These are phyloP conservation scores for Cadophora sp. DNA, from an alignment of 2,329 filamentous ascomycete genomes.

Conservation along the genomic window DNA sequence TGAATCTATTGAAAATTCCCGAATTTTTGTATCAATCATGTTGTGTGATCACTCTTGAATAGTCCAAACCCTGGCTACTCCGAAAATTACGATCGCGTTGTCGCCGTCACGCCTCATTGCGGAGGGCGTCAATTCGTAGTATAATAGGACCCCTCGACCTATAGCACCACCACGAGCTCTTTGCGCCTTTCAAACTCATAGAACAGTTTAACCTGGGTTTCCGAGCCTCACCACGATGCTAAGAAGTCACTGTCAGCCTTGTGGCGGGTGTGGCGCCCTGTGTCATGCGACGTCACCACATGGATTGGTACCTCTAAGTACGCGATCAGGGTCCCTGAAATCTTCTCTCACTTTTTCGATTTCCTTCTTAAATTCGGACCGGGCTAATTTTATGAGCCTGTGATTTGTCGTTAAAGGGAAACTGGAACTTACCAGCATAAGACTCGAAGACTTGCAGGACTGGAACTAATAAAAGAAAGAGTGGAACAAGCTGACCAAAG, in stretches of 20 bases:
- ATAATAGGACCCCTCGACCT: conserved; percentile 25
- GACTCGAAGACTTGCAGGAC: too few species aligned
- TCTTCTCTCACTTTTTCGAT: too few species aligned
- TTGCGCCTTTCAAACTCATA: conserved; percentile 33
- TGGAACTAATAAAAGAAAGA: too few species aligned
- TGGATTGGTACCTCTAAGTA: not conserved
- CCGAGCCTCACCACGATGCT: conserved; percentile 29
- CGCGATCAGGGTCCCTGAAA: too few species aligned
- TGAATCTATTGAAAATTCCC: conserved; percentile 13
- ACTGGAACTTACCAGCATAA: too few species aligned
- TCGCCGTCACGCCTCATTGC: not conserved
- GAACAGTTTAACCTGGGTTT: conserved; percentile 33
- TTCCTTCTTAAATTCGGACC: too few species aligned
- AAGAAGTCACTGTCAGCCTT: conserved; percentile 24
- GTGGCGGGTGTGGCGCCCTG: conserved; percentile 15
- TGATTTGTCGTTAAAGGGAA: too few species aligned
- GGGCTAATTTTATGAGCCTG: too few species aligned
- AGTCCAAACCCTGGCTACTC: conserved; percentile 5
- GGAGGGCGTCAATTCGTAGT: conserved; percentile 22
- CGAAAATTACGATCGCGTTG: not conserved
- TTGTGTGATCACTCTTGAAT: conserved; percentile 16
- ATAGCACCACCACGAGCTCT: conserved; percentile 34
- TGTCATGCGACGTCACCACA: conserved; percentile 20
- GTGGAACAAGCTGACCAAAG: too few species aligned
- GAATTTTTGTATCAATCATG: conserved; percentile 16